Evolutionary conservation across 441 rosid species (phyloP).

Genomic region (Rhodomyrtus psidioides): DNA sequence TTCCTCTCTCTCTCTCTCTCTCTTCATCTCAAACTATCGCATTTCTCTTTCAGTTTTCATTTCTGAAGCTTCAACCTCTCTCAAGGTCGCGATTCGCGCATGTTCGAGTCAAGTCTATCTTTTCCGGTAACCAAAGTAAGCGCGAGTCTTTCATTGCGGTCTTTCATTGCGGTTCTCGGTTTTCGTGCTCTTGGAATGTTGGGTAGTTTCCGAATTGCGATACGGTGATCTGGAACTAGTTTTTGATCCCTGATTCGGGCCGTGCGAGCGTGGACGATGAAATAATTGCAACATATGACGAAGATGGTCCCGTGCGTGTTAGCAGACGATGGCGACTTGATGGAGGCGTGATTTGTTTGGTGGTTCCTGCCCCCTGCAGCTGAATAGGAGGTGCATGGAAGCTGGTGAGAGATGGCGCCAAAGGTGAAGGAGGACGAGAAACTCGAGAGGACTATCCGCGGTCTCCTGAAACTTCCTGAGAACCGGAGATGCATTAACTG

Average conservation of each 20-base stretch:
- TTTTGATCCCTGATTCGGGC: not conserved
- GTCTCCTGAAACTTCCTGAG: slow-evolving; percentile 65
- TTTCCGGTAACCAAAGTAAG: not conserved
- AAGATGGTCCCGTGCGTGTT: not conserved
- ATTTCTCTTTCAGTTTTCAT: not conserved
- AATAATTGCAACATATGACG: not conserved
- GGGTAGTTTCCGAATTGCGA: not conserved
- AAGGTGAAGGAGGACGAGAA: slow-evolving; percentile 65
- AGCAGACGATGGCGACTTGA: not conserved
- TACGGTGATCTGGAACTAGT: not conserved
- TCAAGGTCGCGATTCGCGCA: not conserved
- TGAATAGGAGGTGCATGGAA: slow-evolving; percentile 1
- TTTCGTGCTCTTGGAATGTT: not conserved
- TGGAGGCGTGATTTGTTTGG: not conserved
- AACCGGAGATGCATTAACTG: slow-evolving; percentile 85
- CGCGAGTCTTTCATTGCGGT: rapidly evolving
- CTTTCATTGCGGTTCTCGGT: not conserved
- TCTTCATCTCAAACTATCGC: not conserved
- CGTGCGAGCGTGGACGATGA: not conserved
- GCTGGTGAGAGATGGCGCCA: slow-evolving; percentile 33
- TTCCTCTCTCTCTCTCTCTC: not conserved
- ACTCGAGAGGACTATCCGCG: slow-evolving; percentile 55
- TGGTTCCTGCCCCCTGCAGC: not conserved
- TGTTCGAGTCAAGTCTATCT: not conserved
- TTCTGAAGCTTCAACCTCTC: not conserved